Evolutionary conservation across 331 rosid genomes (phyloP), one percentile per base, ranked within the genome.

Genomic region (Phaseolus coccineus): DNA sequence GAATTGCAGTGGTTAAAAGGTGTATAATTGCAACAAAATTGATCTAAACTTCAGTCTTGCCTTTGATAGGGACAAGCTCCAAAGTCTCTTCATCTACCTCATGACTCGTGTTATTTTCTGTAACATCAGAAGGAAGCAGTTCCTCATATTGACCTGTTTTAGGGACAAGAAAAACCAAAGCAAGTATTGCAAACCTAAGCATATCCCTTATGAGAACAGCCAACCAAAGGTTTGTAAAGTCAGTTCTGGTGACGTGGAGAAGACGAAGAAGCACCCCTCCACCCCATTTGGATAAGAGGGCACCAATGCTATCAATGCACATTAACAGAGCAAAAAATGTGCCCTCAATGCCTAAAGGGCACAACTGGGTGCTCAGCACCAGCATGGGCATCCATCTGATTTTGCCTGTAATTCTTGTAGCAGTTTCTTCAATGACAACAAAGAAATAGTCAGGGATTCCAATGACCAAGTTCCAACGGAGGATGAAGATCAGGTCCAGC

Each of bases 331-430:
- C 96, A 11, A 91, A 89, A 78, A 91, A 93, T 0, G 96, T 89
- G 56, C 97, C 97, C 77, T 91, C 97, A 31, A 93, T 93, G 46
- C 97, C 97, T 0, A 81, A 2, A 14, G 97, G 96, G 74, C 98
- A 91, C 3, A 93, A 85, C 71, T 87, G 87, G 25, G 91, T 84
- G 84, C 93, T 91, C 40, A 91, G 53, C 1, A 93, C 93, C 69
- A 93, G 77, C 97, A 93, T 88, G 0, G 92, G 93, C 92, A 86
- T 91, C 97, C 97, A 91, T 48, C 90, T 85, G 56, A 91, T 76
- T 67, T 84, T 87, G 62, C 83, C 8, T 27, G 88, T 74, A 61
- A 89, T 80, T 64, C 85, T 77, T n/a, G 84, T 27, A 2, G 90
- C 79, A 0, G 88, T 71, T 82, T 91, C 97, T 83, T 91, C 97